Conservation (phyloP, 1,139 yeast species). For the Taphrina wiesneri region DNA sequence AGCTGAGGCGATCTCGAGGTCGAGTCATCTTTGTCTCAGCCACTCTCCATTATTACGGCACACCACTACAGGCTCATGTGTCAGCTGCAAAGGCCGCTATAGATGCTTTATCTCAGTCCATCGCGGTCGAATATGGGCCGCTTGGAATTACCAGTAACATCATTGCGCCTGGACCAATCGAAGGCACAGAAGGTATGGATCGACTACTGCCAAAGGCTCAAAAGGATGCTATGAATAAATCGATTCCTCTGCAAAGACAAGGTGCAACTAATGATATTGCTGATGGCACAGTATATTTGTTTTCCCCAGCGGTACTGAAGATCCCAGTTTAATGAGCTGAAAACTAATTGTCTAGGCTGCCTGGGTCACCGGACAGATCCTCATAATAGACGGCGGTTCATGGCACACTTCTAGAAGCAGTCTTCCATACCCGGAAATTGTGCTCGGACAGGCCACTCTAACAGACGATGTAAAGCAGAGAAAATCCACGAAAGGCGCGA, state of each 20-base stretch:
- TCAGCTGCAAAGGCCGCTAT: constrained; percentile 94
- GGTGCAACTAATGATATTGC: constrained; percentile 83
- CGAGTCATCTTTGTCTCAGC: constrained; percentile 71
- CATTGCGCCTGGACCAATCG: constrained; percentile 87
- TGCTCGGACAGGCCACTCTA: constrained; percentile 10
- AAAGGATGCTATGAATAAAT: constrained; percentile 48
- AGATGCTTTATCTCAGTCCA: constrained; percentile 76
- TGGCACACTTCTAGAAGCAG: constrained; percentile 38
- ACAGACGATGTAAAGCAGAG: constrained; percentile 30
- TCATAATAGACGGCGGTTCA: constrained; percentile 74
- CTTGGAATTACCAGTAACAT: constrained; percentile 76
- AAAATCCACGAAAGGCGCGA: constrained; percentile 9
- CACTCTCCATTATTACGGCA: constrained; percentile 81
- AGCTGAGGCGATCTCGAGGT: constrained; percentile 64
- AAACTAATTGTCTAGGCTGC: constrained; percentile 77
- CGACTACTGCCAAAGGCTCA: constrained; percentile 55
- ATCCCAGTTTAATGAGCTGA: constrained; percentile 45
- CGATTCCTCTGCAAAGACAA: constrained; percentile 72
- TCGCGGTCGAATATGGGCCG: constrained; percentile 83
- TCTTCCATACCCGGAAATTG: constrained; percentile 30
- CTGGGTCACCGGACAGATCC: constrained; percentile 73
- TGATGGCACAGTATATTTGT: constrained; percentile 59
- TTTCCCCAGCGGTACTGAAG: constrained; percentile 3
- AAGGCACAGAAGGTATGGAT: constrained; percentile 74
- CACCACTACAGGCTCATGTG: constrained; percentile 56